Percentiles rank a stretch among this genome's conserved stretches.
Evolutionary conservation across 169 alveolate genomes (phyloP).

Genomic region (Theileria orientalis): DNA sequence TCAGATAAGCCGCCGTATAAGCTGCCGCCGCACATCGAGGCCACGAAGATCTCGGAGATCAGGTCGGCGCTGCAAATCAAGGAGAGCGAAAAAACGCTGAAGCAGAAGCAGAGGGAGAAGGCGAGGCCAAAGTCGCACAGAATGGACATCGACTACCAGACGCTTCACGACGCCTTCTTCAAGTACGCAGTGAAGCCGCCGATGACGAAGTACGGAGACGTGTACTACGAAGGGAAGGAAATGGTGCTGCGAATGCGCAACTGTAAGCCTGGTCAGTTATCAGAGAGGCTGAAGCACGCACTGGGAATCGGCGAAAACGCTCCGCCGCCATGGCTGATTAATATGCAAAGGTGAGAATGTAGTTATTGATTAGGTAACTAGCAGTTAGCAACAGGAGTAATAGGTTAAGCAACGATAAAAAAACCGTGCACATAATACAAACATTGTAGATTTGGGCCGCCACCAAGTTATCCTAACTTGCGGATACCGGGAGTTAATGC

Average conservation of each 20-base stretch:
- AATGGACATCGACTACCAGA: slow-evolving; percentile 94
- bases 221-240: slow-evolving; percentile 98
- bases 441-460: slow-evolving; percentile 90
- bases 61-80: slow-evolving; percentile 88
- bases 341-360: slow-evolving; percentile 93
- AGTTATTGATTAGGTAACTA: too few species aligned
- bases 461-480: slow-evolving; percentile 97
- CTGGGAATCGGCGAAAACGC: slow-evolving; percentile 93
- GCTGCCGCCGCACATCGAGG: slow-evolving; percentile 92
- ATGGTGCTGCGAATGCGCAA: slow-evolving; percentile 89
- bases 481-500: slow-evolving; percentile 96
- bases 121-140: slow-evolving; percentile 96
- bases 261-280: slow-evolving; percentile 93
- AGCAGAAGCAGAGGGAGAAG: slow-evolving; percentile 95
- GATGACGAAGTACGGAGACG: slow-evolving; percentile 93
- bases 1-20: slow-evolving; percentile 91
- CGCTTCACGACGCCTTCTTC: slow-evolving; percentile 98
- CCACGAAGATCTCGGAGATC: slow-evolving; percentile 85
- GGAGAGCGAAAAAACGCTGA: slow-evolving; percentile 91
- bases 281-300: slow-evolving; percentile 92
- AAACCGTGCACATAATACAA: background rate
- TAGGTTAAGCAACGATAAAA: too few species aligned
- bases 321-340: slow-evolving; percentile 96
- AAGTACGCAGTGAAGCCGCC: slow-evolving; percentile 94
- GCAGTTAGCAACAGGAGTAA: too few species aligned